A percentile compares a stretch with the other conserved stretches of the same genome.
These are phyloP conservation scores for Achlya hypogyna DNA, from an alignment of 352 stramenopile genomes.

Conservation along the genomic window DNA sequence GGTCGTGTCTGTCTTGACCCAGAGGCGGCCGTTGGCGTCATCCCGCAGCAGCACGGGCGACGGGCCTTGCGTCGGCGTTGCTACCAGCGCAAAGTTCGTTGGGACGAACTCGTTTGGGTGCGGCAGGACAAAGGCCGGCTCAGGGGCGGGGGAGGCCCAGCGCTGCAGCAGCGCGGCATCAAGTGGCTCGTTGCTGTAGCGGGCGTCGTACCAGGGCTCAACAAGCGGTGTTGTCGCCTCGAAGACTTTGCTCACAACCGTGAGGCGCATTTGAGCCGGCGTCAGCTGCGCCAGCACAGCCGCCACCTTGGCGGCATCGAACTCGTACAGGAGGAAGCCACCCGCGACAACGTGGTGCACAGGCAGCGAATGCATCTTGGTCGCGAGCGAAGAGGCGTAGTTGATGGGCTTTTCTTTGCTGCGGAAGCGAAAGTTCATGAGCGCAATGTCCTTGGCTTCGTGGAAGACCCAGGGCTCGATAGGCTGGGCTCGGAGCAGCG, in stretches of 20 bases:
- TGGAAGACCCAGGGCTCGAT: constrained; percentile 58
- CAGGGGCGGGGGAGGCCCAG: constrained; percentile 30
- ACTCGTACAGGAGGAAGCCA: constrained; percentile 53
- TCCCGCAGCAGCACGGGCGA: constrained; percentile 35
- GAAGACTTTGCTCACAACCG: constrained; percentile 59
- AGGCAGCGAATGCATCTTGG: constrained; percentile 60
- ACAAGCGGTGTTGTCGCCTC: constrained; percentile 35
- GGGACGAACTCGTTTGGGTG: constrained; percentile 71
- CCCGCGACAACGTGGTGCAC: constrained; percentile 51
- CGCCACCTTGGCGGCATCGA: constrained; percentile 42
- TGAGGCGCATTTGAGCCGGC: constrained; percentile 47
- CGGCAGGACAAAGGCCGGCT: constrained; percentile 37
- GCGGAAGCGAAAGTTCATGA: constrained; percentile 63
- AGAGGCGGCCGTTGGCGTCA: constrained; percentile 45
- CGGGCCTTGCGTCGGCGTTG: constrained; percentile 20
- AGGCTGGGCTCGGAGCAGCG: constrained; percentile 35
- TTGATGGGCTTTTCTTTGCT: constrained; percentile 67
- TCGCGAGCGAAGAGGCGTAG: constrained; percentile 56
- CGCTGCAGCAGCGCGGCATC: constrained; percentile 27
- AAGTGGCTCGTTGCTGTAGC: constrained; percentile 40
- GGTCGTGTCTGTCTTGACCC: constrained; percentile 83
- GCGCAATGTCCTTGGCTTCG: constrained; percentile 46
- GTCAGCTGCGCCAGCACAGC: constrained; percentile 42
- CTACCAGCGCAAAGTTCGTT: constrained; percentile 58
- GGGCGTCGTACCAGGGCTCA: constrained; percentile 63